Evolutionary conservation across 306 rosid species (phyloP).

Genomic region (Quercus mongolica): DNA sequence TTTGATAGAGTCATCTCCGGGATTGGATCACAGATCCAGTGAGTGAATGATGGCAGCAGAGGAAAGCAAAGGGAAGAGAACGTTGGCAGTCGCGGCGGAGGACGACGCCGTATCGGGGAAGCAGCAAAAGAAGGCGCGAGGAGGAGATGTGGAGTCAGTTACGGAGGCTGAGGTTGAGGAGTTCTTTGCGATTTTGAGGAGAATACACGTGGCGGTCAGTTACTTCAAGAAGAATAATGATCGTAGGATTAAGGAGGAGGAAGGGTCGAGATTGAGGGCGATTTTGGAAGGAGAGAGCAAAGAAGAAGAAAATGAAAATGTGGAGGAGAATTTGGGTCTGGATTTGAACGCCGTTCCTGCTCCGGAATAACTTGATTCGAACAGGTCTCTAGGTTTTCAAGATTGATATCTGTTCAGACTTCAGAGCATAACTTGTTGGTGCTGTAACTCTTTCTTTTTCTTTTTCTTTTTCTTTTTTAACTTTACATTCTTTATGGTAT

Average conservation of each 20-base stretch:
- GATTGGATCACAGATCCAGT: too few relatives aligned
- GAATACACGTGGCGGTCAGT: slow-evolving; percentile 23
- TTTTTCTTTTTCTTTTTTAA: too few relatives aligned
- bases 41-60: too few relatives aligned
- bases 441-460: too few relatives aligned
- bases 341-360: slow-evolving; percentile 28
- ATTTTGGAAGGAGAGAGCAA: slow-evolving; percentile 18
- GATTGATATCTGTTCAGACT: too few relatives aligned
- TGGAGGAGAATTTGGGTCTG: not conserved
- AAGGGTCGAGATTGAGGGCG: slow-evolving; percentile 8
- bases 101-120: not conserved
- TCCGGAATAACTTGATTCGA: slow-evolving; percentile 1
- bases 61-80: slow-evolving; percentile 19
- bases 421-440: too few relatives aligned
- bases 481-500: too few relatives aligned
- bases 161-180: slow-evolving; percentile 47
- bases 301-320: not conserved
- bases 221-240: slow-evolving; percentile 20
- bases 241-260: not conserved
- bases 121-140: slow-evolving; percentile 22
- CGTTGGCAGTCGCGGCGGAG: not conserved
- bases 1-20: too few relatives aligned
- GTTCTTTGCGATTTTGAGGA: slow-evolving; percentile 38
- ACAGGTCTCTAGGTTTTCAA: not conserved
- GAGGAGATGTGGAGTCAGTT: slow-evolving; percentile 4